Conservation (phyloP, 768 basidiomycete genomes). For the Crepidotus variabilis region DNA sequence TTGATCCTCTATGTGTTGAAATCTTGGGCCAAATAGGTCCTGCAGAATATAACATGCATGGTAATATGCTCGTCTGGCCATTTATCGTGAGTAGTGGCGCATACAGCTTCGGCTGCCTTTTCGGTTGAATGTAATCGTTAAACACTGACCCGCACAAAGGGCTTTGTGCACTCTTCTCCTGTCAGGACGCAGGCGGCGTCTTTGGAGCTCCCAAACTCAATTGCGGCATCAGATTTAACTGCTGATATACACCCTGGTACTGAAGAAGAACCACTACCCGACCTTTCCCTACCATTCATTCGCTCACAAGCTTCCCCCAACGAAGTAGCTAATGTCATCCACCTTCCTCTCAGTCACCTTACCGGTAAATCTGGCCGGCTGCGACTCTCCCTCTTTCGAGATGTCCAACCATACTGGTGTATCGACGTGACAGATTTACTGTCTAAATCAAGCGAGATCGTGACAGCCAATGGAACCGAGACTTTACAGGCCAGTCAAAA, state of each 20-base stretch:
- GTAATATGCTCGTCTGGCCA: constrained; percentile 68
- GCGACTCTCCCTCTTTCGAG: constrained; percentile 51
- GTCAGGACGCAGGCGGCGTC: too few relatives aligned
- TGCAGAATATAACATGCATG: constrained; percentile 51
- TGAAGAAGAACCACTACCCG: constrained; percentile 50
- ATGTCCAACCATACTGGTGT: constrained; percentile 14
- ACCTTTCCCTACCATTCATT: constrained; percentile 50
- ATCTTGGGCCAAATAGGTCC: constrained; percentile 65
- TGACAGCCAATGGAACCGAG: neutral
- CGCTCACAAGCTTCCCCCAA: constrained; percentile 40
- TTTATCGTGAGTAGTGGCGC: constrained; percentile 54
- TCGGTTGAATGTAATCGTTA: neutral
- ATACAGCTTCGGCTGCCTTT: too few relatives aligned
- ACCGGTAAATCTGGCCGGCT: constrained; percentile 35
- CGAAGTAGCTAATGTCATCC: constrained; percentile 72
- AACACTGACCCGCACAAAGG: constrained; percentile 7
- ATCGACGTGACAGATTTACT: constrained; percentile 3
- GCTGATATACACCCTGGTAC: constrained; percentile 28
- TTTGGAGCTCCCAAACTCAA: too few relatives aligned
- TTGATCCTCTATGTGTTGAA: constrained; percentile 56
- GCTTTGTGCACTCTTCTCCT: constrained; percentile 23
- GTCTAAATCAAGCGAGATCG: neutral
- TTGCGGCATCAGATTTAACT: neutral
- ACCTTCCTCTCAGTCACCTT: constrained; percentile 48
- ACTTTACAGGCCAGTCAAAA: constrained; percentile 15